phyloP scores from a whole-genome alignment of 2,329 filamentous ascomycete species.

The Ascosphaera aggregata region DNA sequence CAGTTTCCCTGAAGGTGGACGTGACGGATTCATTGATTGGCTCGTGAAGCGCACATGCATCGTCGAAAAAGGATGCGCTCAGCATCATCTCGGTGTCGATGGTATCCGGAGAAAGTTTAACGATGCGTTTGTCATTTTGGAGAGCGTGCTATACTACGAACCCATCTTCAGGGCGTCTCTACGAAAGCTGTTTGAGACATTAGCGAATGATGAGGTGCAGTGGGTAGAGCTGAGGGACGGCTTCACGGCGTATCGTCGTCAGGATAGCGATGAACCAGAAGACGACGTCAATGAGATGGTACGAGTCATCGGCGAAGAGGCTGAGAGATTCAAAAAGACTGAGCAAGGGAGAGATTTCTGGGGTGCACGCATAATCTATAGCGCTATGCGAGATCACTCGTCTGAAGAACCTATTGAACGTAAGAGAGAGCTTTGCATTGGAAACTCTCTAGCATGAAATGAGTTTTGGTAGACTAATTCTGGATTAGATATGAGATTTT shows the following conservation, averaged over 20 bases:
- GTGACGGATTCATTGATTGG: slow-evolving; percentile 52
- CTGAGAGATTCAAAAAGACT: slow-evolving; percentile 48
- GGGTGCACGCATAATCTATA: slow-evolving; percentile 73
- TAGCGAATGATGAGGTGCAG: slow-evolving; percentile 59
- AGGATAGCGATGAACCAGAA: slow-evolving; percentile 42
- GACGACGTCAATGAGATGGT: slow-evolving; percentile 47
- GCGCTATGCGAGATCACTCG: slow-evolving; percentile 39
- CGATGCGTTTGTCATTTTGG: slow-evolving; percentile 48
- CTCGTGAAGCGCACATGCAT: slow-evolving; percentile 50
- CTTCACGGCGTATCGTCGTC: slow-evolving; percentile 43
- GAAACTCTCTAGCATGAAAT: background rate
- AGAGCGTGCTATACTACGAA: slow-evolving; percentile 65
- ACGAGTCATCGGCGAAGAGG: slow-evolving; percentile 50
- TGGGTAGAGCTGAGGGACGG: slow-evolving; percentile 66
- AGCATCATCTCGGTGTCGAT: slow-evolving; percentile 63
- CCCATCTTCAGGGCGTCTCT: slow-evolving; percentile 66
- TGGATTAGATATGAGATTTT: slow-evolving; percentile 45
- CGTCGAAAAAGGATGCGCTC: slow-evolving; percentile 45
- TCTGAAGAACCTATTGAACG: slow-evolving; percentile 46
- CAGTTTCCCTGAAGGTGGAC: slow-evolving; percentile 49
- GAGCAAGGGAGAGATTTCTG: slow-evolving; percentile 55
- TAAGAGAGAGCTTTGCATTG: slow-evolving; percentile 3
- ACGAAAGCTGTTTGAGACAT: slow-evolving; percentile 41
- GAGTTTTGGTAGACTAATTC: background rate
- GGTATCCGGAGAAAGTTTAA: slow-evolving; percentile 68